Evolutionary conservation across 306 rosid genomes (phyloP).

Genomic region (Cucumis sativus): DNA sequence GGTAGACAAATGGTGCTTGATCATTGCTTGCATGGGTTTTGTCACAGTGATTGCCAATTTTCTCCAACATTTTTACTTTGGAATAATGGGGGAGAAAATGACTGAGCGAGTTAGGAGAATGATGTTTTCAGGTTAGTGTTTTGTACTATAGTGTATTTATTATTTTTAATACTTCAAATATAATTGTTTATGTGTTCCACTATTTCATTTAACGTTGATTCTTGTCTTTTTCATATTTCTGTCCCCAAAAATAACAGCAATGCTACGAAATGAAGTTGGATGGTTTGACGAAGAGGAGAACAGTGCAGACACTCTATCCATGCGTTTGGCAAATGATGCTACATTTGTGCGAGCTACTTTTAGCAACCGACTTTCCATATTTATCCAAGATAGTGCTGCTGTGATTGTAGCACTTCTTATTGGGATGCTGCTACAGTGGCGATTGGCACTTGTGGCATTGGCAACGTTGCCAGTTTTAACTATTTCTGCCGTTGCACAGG

Average conservation of each 20-base stretch:
- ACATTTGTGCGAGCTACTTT: constrained; percentile 98
- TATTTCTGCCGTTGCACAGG: constrained; percentile 96
- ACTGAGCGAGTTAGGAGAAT: constrained; percentile 99
- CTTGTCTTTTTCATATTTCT: not conserved
- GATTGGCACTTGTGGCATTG: constrained; percentile 93
- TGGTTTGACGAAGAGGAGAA: constrained; percentile 98
- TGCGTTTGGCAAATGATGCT: constrained; percentile 99
- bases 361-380: constrained; percentile 94
- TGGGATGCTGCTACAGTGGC: constrained; percentile 84
- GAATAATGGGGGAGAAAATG: constrained; percentile 99
- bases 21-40: constrained; percentile 95
- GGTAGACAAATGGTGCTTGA: constrained; percentile 87
- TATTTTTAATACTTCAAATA: not conserved
- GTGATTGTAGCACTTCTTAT: constrained; percentile 85
- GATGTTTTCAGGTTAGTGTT: constrained; percentile 88
- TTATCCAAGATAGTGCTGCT: constrained; percentile 98
- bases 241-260: constrained; percentile 39
- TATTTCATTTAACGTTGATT: constrained; percentile 2
- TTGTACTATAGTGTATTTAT: constrained; percentile 10
- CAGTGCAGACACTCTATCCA: constrained; percentile 93
- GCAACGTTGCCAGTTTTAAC: constrained; percentile 85
- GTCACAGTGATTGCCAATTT: constrained; percentile 97
- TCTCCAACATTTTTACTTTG: constrained; percentile 97
- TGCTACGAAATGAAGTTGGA: constrained; percentile 96
- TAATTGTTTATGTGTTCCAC: not conserved